Conservation (phyloP, 306 rosid species). For the Vigna reflexopilosa region DNA sequence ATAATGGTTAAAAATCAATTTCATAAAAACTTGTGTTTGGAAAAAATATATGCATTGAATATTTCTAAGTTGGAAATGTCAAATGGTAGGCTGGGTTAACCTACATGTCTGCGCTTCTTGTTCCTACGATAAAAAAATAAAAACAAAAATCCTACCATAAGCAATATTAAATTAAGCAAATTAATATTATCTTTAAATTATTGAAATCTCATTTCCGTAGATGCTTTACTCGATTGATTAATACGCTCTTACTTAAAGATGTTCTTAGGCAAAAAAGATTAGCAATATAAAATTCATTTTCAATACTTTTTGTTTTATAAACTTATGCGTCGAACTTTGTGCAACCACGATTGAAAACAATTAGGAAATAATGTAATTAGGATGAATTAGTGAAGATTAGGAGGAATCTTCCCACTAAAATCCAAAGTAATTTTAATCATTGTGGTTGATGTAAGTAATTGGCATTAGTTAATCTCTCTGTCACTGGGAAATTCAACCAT, state of each 20-base stretch:
- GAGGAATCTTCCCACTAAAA: background rate
- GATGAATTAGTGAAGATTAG: background rate
- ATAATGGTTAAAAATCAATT: too few relatives aligned
- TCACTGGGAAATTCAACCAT: too few relatives aligned
- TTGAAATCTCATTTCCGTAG: background rate
- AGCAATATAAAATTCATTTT: too few relatives aligned
- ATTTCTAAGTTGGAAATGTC: conserved; percentile 1
- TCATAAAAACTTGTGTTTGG: too few relatives aligned
- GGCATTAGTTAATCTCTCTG: too few relatives aligned
- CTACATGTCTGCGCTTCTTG: background rate
- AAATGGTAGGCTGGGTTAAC: background rate
- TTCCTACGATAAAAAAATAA: background rate
- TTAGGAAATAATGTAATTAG: too few relatives aligned
- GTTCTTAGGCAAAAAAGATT: background rate
- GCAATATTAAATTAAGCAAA: background rate
- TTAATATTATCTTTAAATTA: background rate
- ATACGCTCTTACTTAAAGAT: background rate
- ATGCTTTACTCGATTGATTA: background rate
- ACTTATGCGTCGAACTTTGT: background rate
- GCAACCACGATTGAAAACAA: background rate
- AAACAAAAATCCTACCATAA: too few relatives aligned
- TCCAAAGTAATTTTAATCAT: background rate
- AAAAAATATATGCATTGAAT: too few relatives aligned
- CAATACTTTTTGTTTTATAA: too few relatives aligned
- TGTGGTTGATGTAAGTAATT: too few relatives aligned